A percentile compares a stretch with the other conserved stretches of the same genome.
Conservation (phyloP, 2,329 filamentous ascomycete species). For the Teratosphaeria viscida region DNA sequence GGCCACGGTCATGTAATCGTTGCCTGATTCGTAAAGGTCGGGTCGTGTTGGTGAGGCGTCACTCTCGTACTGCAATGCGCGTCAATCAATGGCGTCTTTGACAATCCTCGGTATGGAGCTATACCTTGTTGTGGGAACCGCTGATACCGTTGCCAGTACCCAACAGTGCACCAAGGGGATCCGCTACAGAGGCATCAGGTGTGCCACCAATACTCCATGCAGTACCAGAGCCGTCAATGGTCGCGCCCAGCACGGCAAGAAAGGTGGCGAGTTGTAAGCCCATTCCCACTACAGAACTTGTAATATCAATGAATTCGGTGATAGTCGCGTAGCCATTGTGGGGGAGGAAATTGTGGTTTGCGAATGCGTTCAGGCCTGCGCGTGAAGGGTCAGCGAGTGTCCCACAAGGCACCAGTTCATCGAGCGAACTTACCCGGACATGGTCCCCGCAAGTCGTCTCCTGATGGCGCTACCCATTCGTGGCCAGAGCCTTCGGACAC, state of each 20-base stretch:
- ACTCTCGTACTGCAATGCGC: slow-evolving; percentile 21
- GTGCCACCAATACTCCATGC: slow-evolving; percentile 24
- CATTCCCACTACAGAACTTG: slow-evolving; percentile 24
- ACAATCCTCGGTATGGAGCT: background rate
- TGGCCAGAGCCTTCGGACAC: slow-evolving; percentile 8
- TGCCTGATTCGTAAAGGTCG: slow-evolving; percentile 22
- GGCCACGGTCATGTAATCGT: slow-evolving; percentile 17
- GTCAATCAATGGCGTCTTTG: slow-evolving; percentile 21
- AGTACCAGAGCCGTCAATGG: slow-evolving; percentile 21
- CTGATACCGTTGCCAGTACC: slow-evolving; percentile 13
- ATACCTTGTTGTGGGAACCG: background rate
- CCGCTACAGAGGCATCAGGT: slow-evolving; percentile 6
- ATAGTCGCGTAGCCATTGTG: slow-evolving; percentile 24
- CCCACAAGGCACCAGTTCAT: background rate
- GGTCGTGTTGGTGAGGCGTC: slow-evolving; percentile 25
- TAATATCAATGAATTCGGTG: slow-evolving; percentile 20
- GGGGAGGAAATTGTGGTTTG: slow-evolving; percentile 20
- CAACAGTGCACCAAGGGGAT: slow-evolving; percentile 1
- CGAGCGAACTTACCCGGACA: slow-evolving; percentile 17
- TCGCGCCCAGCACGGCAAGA: slow-evolving; percentile 23
- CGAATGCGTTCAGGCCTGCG: slow-evolving; percentile 20
- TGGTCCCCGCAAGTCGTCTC: slow-evolving; percentile 20
- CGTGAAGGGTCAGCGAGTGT: background rate
- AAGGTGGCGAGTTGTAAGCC: slow-evolving; percentile 22
- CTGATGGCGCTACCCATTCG: slow-evolving; percentile 12